Percentiles rank a stretch among this genome's conserved stretches.
phyloP scores from a whole-genome alignment of 1,139 yeast genomes.

The Sugiyamaella pinicola region DNA sequence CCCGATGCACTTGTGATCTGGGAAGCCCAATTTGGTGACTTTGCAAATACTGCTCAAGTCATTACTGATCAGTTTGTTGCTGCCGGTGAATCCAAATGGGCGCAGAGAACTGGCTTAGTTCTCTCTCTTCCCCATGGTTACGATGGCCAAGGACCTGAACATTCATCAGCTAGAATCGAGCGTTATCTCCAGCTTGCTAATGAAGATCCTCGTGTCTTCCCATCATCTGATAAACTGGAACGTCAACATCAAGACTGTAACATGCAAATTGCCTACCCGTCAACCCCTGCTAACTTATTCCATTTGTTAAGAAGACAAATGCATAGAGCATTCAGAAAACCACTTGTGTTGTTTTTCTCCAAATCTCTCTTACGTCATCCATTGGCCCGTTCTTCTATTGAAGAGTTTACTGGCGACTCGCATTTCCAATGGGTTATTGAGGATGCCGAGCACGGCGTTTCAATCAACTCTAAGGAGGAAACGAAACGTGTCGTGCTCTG shows the following conservation, averaged over 20 bases:
- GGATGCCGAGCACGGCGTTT: constrained; percentile 78
- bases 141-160: constrained; percentile 99
- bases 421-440: constrained; percentile 96
- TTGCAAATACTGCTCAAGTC: constrained; percentile 99
- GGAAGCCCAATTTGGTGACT: constrained; percentile 99
- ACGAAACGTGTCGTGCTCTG: constrained; percentile 85
- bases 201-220: constrained; percentile 95
- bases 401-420: constrained; percentile 88
- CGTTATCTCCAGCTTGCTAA: constrained; percentile 94
- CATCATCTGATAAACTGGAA: constrained; percentile 80
- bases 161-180: constrained; percentile 96
- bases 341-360: constrained; percentile 84
- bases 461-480: constrained; percentile 75
- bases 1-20: constrained; percentile 97
- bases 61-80: constrained; percentile 95
- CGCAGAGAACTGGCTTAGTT: constrained; percentile 96
- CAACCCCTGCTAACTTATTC: constrained; percentile 96
- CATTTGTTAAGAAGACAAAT: constrained; percentile 97
- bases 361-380: constrained; percentile 97
- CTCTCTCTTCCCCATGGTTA: constrained; percentile 98
- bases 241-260: constrained; percentile 99
- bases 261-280: constrained; percentile 97
- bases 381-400: constrained; percentile 81
- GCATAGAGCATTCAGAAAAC: constrained; percentile 99
- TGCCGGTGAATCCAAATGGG: constrained; percentile 98